A percentile compares a stretch with the other conserved stretches of the same genome.
phyloP scores from a whole-genome alignment of 768 basidiomycete species.

The Vishniacozyma victoriae region DNA sequence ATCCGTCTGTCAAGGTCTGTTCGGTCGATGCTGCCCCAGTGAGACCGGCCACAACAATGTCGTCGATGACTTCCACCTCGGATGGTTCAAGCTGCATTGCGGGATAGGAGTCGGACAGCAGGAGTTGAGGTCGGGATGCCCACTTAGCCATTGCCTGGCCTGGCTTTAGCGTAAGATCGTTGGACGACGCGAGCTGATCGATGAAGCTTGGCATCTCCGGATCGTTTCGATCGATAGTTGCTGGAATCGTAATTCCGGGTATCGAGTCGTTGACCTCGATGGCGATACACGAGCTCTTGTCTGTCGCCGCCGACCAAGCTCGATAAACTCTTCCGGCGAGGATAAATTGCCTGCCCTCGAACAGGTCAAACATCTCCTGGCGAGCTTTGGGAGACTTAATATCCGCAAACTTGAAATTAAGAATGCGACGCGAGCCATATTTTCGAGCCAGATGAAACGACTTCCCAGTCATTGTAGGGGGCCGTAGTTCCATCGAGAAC shows the following conservation, averaged over 20 bases:
- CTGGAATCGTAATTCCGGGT: slow-evolving; percentile 1
- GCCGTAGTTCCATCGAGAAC: slow-evolving; percentile 5
- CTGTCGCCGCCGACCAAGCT: slow-evolving; percentile 25
- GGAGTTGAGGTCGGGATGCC: slow-evolving; percentile 28
- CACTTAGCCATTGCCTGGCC: slow-evolving; percentile 40
- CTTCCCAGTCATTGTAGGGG: slow-evolving; percentile 26
- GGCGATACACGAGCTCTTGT: slow-evolving; percentile 15
- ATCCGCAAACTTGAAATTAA: slow-evolving; percentile 19
- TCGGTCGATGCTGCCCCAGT: slow-evolving; percentile 14
- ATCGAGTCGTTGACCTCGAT: slow-evolving; percentile 20
- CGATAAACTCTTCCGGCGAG: slow-evolving; percentile 25
- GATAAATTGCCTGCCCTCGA: slow-evolving; percentile 22
- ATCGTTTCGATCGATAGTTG: not conserved
- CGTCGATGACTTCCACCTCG: slow-evolving; percentile 11
- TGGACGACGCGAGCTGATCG: slow-evolving; percentile 16
- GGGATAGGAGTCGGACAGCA: slow-evolving; percentile 35
- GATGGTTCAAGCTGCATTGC: slow-evolving; percentile 3
- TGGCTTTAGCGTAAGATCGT: slow-evolving; percentile 23
- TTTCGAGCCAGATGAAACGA: slow-evolving; percentile 28
- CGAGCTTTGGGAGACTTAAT: not conserved
- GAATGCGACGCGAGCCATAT: slow-evolving; percentile 28
- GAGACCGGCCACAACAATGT: slow-evolving; percentile 19
- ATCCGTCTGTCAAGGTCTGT: slow-evolving; percentile 37
- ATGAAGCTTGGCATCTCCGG: slow-evolving; percentile 12
- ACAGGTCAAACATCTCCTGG: slow-evolving; percentile 8